Evolutionary conservation across 352 stramenopile genomes (phyloP).

Genomic region (Phytopythium helicoides): DNA sequence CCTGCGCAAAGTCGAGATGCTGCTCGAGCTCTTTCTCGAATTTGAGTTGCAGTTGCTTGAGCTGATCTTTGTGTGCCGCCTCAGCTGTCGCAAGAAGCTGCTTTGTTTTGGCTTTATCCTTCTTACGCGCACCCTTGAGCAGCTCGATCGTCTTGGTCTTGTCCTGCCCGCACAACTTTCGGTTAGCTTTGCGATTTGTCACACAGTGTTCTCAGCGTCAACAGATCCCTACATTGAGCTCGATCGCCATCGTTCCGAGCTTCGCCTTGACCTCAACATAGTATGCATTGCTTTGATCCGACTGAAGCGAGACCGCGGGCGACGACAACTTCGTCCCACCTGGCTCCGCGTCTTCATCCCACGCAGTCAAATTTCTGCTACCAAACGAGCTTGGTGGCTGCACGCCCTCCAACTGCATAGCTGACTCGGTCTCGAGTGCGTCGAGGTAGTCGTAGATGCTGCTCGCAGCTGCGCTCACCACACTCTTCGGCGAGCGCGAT

Average conservation of each 20-base stretch:
- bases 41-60: constrained; percentile 55
- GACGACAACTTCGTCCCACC: constrained; percentile 5
- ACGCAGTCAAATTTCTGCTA: constrained; percentile 1
- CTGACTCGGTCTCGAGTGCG: constrained; percentile 60
- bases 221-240: constrained; percentile 49
- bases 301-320: constrained; percentile 30
- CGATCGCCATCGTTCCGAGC: constrained; percentile 71
- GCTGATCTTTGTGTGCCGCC: constrained; percentile 41
- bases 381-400: constrained; percentile 1
- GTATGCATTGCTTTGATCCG: constrained; percentile 43
- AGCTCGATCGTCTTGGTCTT: constrained; percentile 85
- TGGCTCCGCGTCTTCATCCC: constrained; percentile 1
- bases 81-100: constrained; percentile 48
- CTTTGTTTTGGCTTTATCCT: constrained; percentile 67
- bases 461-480: constrained; percentile 7
- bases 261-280: constrained; percentile 79
- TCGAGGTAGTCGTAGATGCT: constrained; percentile 85
- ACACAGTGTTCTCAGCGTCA: constrained; percentile 1
- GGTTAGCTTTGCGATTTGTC: background rate
- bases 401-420: constrained; percentile 37
- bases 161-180: constrained; percentile 30
- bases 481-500: constrained; percentile 21
- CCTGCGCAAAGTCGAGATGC: constrained; percentile 80
- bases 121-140: constrained; percentile 71
- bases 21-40: constrained; percentile 78